Conservation (phyloP, 495 filamentous ascomycete genomes). For the Apodospora peruviana region DNA sequence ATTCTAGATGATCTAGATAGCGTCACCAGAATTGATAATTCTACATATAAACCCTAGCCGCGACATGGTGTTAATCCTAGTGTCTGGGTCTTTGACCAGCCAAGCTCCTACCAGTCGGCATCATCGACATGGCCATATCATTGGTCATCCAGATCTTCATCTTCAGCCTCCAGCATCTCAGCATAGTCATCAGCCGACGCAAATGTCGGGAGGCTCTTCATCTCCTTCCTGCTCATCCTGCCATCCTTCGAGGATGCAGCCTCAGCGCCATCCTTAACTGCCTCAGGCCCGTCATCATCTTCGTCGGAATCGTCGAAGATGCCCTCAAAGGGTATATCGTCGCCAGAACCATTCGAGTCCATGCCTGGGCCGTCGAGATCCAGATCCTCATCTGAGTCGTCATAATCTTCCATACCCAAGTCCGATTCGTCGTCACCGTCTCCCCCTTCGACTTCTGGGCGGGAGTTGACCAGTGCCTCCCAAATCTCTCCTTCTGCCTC, state of each 20-base stretch:
- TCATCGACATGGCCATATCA: no score
- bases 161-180: conserved; percentile 70
- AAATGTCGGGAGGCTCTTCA: conserved; percentile 86
- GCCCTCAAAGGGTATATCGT: conserved; percentile 32
- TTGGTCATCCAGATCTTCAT: no score
- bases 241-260: conserved; percentile 28
- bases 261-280: conserved; percentile 21
- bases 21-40: no score
- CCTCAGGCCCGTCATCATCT: conserved; percentile 36
- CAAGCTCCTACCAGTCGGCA: no score
- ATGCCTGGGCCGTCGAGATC: conserved; percentile 23
- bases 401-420: conserved; percentile 47
- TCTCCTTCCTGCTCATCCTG: conserved; percentile 68
- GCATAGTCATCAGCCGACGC: conserved; percentile 92
- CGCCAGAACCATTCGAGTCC: conserved; percentile 32
- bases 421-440: conserved; percentile 44
- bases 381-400: conserved; percentile 40
- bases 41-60: no score
- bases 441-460: conserved; percentile 53
- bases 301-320: conserved; percentile 42
- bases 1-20: background rate
- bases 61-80: no score
- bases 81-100: no score
- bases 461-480: conserved; percentile 72
- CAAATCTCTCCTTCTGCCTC: conserved; percentile 77